Conservation (phyloP, 495 filamentous ascomycete species). For the Choiromyces venosus region DNA sequence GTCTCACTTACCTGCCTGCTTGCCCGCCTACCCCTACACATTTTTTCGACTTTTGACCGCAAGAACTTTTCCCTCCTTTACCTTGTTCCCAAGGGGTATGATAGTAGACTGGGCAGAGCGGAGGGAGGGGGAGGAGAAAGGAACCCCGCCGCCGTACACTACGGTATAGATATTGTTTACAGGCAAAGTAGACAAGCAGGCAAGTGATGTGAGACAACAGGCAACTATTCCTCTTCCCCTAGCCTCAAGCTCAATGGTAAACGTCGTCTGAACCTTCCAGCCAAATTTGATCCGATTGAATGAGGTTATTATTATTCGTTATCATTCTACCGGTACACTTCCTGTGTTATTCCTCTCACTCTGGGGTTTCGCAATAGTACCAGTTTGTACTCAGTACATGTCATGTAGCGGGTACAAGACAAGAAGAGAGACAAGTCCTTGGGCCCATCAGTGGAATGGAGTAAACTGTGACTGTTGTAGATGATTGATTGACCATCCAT, state of each 20-base stretch:
- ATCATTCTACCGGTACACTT: neutral
- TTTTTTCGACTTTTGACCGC: neutral
- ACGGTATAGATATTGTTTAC: neutral
- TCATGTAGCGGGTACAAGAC: neutral
- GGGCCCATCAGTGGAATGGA: neutral
- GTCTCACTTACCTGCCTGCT: conserved; percentile 21
- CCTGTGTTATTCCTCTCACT: neutral
- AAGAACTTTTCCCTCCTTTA: neutral
- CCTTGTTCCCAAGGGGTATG: neutral
- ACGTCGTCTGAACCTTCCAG: conserved; percentile 22
- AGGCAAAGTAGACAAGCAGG: neutral
- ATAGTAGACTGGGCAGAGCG: neutral
- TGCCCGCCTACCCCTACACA: conserved; percentile 2
- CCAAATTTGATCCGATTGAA: neutral
- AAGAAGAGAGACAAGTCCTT: neutral
- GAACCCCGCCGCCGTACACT: neutral
- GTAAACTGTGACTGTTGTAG: neutral
- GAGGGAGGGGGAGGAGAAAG: neutral
- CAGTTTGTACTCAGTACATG: neutral
- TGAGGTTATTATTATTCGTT: conserved; percentile 21
- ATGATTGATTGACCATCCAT: neutral
- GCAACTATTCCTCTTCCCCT: conserved; percentile 7
- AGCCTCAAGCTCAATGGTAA: neutral
- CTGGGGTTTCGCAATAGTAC: conserved; percentile 20
- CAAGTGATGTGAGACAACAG: conserved; percentile 20